Evolutionary conservation across 352 stramenopile species (phyloP).

Genomic region (Pythium plurisporium): DNA sequence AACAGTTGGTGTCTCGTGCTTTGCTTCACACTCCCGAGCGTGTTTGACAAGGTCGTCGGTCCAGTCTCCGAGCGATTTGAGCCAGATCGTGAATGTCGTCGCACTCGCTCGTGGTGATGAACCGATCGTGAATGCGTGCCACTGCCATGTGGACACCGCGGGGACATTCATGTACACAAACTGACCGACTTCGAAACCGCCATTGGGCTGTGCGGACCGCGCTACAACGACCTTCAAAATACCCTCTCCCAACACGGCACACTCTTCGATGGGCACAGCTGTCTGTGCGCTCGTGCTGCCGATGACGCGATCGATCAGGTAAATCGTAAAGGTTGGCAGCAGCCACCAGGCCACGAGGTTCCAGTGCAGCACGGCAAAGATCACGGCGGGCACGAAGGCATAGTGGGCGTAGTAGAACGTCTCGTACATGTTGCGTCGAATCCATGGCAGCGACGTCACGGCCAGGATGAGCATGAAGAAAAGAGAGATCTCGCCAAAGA

Average conservation of each 20-base stretch:
- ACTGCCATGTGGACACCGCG: conserved; percentile 40
- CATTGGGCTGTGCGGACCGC: conserved; percentile 14
- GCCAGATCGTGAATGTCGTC: conserved; percentile 28
- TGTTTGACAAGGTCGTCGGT: conserved; percentile 26
- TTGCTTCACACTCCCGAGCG: conserved; percentile 25
- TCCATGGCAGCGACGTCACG: conserved; percentile 27
- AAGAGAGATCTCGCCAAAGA: conserved; percentile 35
- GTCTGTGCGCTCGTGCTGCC: conserved; percentile 22
- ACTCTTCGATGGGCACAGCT: conserved; percentile 25
- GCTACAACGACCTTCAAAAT: conserved; percentile 37
- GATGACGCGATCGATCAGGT: conserved; percentile 28
- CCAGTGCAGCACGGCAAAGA: conserved; percentile 46
- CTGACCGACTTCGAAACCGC: conserved; percentile 29
- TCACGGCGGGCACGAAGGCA: conserved; percentile 29
- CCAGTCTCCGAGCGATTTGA: conserved; percentile 45
- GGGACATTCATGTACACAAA: conserved; percentile 46
- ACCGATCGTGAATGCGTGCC: conserved; percentile 44
- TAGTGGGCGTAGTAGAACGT: conserved; percentile 41
- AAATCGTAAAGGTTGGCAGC: conserved; percentile 33
- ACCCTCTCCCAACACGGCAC: conserved; percentile 17
- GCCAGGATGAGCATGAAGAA: conserved; percentile 32
- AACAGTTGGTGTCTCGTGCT: conserved; percentile 20
- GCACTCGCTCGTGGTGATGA: conserved; percentile 28
- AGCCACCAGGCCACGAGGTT: conserved; percentile 30
- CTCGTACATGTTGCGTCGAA: conserved; percentile 36